phyloP scores from a whole-genome alignment of 495 filamentous ascomycete genomes.

The Xeromyces bisporus region DNA sequence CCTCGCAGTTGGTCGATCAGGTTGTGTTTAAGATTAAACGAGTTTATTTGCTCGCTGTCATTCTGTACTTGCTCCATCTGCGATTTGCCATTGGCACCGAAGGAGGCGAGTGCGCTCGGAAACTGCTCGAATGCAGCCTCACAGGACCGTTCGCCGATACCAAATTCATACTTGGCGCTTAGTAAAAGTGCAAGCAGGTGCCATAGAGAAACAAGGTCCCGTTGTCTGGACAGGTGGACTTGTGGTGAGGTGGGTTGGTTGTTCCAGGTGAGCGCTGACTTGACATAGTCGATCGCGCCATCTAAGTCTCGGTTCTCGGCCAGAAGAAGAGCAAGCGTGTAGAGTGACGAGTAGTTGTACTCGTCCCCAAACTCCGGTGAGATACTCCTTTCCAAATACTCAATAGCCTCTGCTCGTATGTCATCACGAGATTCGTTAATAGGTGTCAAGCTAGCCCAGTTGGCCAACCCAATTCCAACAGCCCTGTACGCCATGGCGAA shows the following conservation, averaged over 20 bases:
- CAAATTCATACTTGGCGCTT: constrained; percentile 72
- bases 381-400: constrained; percentile 53
- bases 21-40: constrained; percentile 19
- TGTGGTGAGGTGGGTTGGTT: constrained; percentile 8
- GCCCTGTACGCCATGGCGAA: constrained; percentile 59
- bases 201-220: constrained; percentile 39
- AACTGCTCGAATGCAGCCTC: constrained; percentile 85
- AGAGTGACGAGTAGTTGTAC: constrained; percentile 53
- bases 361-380: constrained; percentile 42
- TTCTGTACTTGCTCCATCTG: constrained; percentile 15
- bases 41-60: constrained; percentile 17
- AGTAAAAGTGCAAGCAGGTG: constrained; percentile 75
- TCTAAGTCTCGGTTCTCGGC: constrained; percentile 66
- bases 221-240: constrained; percentile 18
- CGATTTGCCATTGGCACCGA: constrained; percentile 27
- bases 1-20: constrained; percentile 56
- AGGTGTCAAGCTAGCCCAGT: constrained; percentile 69
- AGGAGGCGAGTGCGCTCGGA: constrained; percentile 36
- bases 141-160: constrained; percentile 60
- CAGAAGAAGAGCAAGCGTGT: constrained; percentile 59
- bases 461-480: constrained; percentile 65
- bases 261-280: constrained; percentile 36
- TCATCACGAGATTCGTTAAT: constrained; percentile 49
- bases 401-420: constrained; percentile 55
- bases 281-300: constrained; percentile 61